Evolutionary conservation across 2,329 filamentous ascomycete genomes (phyloP), one percentile per base, ranked within the genome.

Genomic region (Achaetomium macrosporum): DNA sequence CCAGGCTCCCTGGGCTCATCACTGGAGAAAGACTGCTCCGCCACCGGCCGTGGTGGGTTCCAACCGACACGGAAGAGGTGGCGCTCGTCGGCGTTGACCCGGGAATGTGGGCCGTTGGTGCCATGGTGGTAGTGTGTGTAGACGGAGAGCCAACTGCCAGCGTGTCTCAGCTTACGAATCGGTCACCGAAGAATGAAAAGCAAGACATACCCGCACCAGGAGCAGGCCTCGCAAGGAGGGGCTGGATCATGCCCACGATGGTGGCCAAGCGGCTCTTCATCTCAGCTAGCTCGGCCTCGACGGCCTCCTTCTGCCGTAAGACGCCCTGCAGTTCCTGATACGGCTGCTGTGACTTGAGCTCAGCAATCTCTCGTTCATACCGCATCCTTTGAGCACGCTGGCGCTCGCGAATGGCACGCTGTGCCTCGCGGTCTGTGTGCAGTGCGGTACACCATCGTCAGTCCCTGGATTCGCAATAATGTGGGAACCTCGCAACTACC

Each of bases 321-420:
- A 83, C 87, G 29, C 81, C 76, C 68, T 95, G 88, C 17, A 95
- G 78, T 65, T 96, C 90, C 65, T 88, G 84, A 62, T 90, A 91
- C 0, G 89, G 88, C 68, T 91, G 84, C 70, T 90, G 86, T 53
- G 79, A 85, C 53, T 87, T 88, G 60, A 95, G 76, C 57, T 92
- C 87, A 51, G 79, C 76, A 56, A 95, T 90, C 57, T 81, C 78
- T 55, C 76, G 76, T 68, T 93, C 87, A 54, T 93, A 74, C 7
- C 71, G 73, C 65, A 92, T 87, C 61, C 93, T 93, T 68, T 88
- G 86, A 53, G 83, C 81, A 71, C 85, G 89, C 29, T 88, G 93
- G 51, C 89, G 82, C 71, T 92, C 87, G 40, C 89, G 79, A 55
- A 95, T 93, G 37, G 88, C 88, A 45, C 89, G 81, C 68, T 95